Percentiles rank a stretch among this genome's conserved stretches.
These are phyloP conservation scores for Leptomonas pyrrhocoris DNA, from an alignment of 208 protist species.

Conservation along the genomic window DNA sequence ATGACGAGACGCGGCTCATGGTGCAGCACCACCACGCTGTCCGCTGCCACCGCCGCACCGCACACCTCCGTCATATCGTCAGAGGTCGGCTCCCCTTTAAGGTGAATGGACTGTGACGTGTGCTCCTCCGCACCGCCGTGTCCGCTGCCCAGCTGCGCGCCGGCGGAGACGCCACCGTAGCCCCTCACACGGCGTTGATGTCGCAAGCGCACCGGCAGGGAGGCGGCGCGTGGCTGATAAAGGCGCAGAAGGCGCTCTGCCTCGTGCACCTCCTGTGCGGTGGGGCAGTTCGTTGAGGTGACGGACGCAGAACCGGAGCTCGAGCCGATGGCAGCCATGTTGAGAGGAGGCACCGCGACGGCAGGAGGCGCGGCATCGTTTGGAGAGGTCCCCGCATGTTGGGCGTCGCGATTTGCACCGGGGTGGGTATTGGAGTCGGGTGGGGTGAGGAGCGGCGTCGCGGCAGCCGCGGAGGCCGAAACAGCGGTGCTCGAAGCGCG, in stretches of 20 bases:
- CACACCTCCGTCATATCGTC: conserved; percentile 31
- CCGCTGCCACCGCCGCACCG: conserved; percentile 11
- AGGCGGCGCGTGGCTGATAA: conserved; percentile 40
- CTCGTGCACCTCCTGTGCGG: conserved; percentile 14
- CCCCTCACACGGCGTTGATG: conserved; percentile 12
- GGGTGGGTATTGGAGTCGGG: neutral
- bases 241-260: conserved; percentile 35
- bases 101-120: neutral
- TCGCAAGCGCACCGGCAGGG: conserved; percentile 30
- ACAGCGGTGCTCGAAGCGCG: neutral
- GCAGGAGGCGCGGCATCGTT: neutral
- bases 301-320: conserved; percentile 6
- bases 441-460: neutral
- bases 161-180: neutral
- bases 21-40: conserved; percentile 50
- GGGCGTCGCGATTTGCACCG: neutral
- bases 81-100: conserved; percentile 8
- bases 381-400: neutral
- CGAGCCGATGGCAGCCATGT: neutral
- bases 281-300: neutral
- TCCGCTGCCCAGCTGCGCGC: neutral
- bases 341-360: conserved; percentile 1
- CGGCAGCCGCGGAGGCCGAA: neutral
- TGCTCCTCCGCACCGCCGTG: neutral
- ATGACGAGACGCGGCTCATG: conserved; percentile 63